phyloP scores from a whole-genome alignment of 2,329 filamentous ascomycete genomes.

The Cladosporium sp. region DNA sequence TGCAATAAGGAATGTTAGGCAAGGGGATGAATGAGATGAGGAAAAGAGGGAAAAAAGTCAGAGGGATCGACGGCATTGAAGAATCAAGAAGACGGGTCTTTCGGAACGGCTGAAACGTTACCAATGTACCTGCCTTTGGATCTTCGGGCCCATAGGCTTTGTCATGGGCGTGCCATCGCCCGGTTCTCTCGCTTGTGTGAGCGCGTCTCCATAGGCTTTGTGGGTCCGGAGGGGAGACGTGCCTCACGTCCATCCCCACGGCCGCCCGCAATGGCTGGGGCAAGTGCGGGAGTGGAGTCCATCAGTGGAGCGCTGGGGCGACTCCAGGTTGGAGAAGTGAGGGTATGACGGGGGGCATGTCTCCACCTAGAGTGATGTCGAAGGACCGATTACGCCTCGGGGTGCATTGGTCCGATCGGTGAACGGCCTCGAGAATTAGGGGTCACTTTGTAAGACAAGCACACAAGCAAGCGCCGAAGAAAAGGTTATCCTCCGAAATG shows the following conservation, averaged over 20 bases:
- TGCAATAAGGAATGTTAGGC: not conserved
- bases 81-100: not conserved
- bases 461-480: too few species aligned
- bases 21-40: not conserved
- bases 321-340: conserved; percentile 5
- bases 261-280: conserved; percentile 3
- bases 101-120: not conserved
- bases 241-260: not conserved
- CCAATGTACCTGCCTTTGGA: not conserved
- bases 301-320: not conserved
- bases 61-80: conserved; percentile 2
- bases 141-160: not conserved
- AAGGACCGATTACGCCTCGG: not conserved
- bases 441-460: too few species aligned
- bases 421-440: not conserved
- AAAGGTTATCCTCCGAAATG: too few species aligned
- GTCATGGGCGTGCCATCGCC: conserved; percentile 4
- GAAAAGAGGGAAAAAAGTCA: not conserved
- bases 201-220: not conserved
- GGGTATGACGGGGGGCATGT: not conserved
- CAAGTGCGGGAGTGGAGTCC: conserved; percentile 7
- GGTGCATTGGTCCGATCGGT: not conserved
- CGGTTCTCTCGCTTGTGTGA: not conserved
- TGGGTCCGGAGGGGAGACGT: not conserved
- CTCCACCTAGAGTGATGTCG: not conserved